phyloP scores from a whole-genome alignment of 2,329 filamentous ascomycete genomes.

The Nothophaeocryptopus gaeumannii region DNA sequence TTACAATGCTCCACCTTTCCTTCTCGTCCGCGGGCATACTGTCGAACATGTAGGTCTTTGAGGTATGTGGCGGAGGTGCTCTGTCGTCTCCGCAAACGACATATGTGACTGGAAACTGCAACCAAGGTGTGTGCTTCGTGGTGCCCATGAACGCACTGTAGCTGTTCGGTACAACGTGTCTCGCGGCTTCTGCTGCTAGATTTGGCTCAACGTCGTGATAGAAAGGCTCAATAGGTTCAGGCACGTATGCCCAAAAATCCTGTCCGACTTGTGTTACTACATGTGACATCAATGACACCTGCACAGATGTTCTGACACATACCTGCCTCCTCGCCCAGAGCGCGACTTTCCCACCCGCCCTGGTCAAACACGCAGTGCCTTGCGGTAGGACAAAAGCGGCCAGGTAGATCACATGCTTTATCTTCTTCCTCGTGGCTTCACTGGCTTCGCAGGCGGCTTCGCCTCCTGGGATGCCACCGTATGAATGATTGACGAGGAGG shows the following conservation, averaged over 20 bases:
- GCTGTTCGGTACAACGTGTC: slow-evolving; percentile 8
- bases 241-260: slow-evolving; percentile 9
- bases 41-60: slow-evolving; percentile 5
- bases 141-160: slow-evolving; percentile 8
- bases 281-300: neutral
- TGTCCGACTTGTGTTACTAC: neutral
- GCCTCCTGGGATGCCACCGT: slow-evolving; percentile 20
- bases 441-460: slow-evolving; percentile 21
- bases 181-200: slow-evolving; percentile 17
- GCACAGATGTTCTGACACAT: neutral
- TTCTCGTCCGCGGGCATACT: slow-evolving; percentile 9
- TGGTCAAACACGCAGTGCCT: slow-evolving; percentile 1
- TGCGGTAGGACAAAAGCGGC: slow-evolving; percentile 18
- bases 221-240: slow-evolving; percentile 16
- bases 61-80: slow-evolving; percentile 5
- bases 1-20: slow-evolving; percentile 8
- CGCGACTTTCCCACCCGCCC: slow-evolving; percentile 4
- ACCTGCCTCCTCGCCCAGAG: slow-evolving; percentile 13
- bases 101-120: slow-evolving; percentile 18
- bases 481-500: slow-evolving; percentile 23
- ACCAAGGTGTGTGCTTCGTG: slow-evolving; percentile 17
- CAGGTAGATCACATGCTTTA: slow-evolving; percentile 17
- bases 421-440: slow-evolving; percentile 10
- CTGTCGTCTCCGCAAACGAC: slow-evolving; percentile 18
- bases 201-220: slow-evolving; percentile 19